Evolutionary conservation across 2,329 filamentous ascomycete genomes (phyloP), one percentile per base, ranked within the genome.

Genomic region (Alternaria arbusti): DNA sequence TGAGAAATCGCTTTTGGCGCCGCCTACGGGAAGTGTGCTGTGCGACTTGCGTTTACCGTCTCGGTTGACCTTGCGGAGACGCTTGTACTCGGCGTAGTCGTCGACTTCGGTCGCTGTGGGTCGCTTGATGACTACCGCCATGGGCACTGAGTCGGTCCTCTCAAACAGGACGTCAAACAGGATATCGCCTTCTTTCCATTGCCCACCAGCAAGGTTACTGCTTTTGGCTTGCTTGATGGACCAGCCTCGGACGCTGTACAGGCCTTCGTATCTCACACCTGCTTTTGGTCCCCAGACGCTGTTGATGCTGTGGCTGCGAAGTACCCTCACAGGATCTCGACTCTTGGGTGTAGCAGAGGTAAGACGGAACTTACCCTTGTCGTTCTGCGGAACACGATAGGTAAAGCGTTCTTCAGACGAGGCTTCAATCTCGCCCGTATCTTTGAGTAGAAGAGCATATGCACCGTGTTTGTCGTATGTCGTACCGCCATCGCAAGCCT

Each of bases 51-150:
- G 66, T 9, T 58, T 69, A 0, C 55, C 28, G 4, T 74, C 71
- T 6, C 68, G 72, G 20, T 74, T 49, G 15, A 69, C 15, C 11
- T 69, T 77, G 9, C 74, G 71, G 8, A 83, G 63, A 1, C 81
- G 79, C 66, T 85, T 85, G 73, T 83, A 85, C 54, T 84, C 82
- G 6, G 69, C 65, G 59, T 84, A 85, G 57, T 85, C 83, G 62
- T 85, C 84, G 6, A 83, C 64, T 59, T 85, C 83, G 45, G 80
- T 80, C 1, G 81, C 74, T 13, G 74, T 78, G 0, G 84, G 84
- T 28, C 79, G 79, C 44, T 70, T 70, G 20, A 80, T 64, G 6
- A 84, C 78, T 10, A 76, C 69, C 8, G 77, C 73, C 70, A 83
- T 78, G 11, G 76, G 80, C 54, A 65, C 61, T 52, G 28, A 67